Evolutionary conservation across 2,329 filamentous ascomycete genomes (phyloP).

Genomic region (Raffaelea albimanens): DNA sequence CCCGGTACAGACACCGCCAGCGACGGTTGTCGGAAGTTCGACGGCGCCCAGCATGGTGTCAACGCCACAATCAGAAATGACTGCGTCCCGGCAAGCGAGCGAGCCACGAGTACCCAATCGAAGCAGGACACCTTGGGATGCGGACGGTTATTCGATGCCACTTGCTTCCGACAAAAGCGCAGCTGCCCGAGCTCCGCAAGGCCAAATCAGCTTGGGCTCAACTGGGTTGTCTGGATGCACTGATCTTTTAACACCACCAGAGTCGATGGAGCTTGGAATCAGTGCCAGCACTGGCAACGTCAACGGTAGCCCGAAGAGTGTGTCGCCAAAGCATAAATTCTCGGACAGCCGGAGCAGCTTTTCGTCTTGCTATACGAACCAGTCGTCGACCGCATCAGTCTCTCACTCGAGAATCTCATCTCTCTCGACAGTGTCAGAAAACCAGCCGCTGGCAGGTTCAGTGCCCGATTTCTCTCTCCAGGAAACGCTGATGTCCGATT

Average conservation of each 20-base stretch:
- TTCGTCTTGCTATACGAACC: constrained; percentile 37
- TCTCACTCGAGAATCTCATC: constrained; percentile 46
- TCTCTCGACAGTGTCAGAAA: constrained; percentile 38
- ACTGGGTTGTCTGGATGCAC: no score
- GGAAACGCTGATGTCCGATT: constrained; percentile 24
- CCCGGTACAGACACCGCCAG: constrained; percentile 15
- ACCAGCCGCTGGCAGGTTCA: constrained; percentile 23
- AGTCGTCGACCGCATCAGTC: constrained; percentile 30
- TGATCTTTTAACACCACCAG: neutral
- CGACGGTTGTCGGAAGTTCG: constrained; percentile 14
- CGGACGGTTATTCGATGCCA: constrained; percentile 37
- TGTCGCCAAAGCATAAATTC: constrained; percentile 31
- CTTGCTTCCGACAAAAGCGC: constrained; percentile 31
- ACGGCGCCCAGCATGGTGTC: constrained; percentile 17
- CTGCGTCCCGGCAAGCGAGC: constrained; percentile 16
- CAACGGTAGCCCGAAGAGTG: constrained; percentile 21
- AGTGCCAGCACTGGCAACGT: neutral
- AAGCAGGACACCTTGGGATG: constrained; percentile 41
- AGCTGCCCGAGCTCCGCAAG: constrained; percentile 15
- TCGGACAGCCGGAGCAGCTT: constrained; percentile 45
- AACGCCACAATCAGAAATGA: constrained; percentile 24
- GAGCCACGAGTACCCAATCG: constrained; percentile 20
- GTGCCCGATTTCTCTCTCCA: constrained; percentile 26
- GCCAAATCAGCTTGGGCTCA: neutral
- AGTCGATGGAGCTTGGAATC: neutral